Evolutionary conservation across 2,329 filamentous ascomycete species (phyloP).

Genomic region (Phoma herbarum): DNA sequence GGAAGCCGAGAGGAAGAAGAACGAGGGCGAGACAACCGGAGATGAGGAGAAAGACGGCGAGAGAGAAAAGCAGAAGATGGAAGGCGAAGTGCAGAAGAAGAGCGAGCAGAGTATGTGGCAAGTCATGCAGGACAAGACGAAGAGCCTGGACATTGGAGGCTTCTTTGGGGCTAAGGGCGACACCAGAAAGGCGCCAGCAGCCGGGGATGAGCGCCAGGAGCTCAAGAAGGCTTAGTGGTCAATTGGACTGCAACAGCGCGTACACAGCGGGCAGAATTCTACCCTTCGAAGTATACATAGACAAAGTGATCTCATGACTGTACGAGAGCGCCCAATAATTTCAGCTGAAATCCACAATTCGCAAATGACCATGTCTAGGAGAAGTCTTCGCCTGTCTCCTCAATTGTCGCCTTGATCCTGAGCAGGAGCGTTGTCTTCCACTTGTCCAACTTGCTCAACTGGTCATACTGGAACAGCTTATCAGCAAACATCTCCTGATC

Average conservation of each 20-base stretch:
- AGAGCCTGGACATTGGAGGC: constrained; percentile 31
- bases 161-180: constrained; percentile 20
- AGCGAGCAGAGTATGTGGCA: constrained; percentile 56
- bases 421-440: constrained; percentile 93
- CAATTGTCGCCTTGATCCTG: constrained; percentile 83
- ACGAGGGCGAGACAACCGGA: constrained; percentile 34
- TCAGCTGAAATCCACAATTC: neutral
- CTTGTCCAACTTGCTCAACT: constrained; percentile 92
- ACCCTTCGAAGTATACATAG: neutral
- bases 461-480: constrained; percentile 87
- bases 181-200: neutral
- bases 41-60: constrained; percentile 31
- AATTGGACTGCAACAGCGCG: neutral
- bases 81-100: constrained; percentile 55
- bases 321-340: neutral
- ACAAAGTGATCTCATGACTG: neutral
- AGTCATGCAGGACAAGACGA: constrained; percentile 55
- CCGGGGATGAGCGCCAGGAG: constrained; percentile 6
- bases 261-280: constrained; percentile 1
- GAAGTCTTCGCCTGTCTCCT: constrained; percentile 74
- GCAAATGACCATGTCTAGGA: constrained; percentile 55
- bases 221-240: constrained; percentile 6
- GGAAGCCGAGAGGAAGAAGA: constrained; percentile 49
- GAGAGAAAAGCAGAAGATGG: constrained; percentile 50
- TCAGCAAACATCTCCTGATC: constrained; percentile 86